Conservation (phyloP, 2,329 filamentous ascomycete species). For the Trichophyton rubrum region DNA sequence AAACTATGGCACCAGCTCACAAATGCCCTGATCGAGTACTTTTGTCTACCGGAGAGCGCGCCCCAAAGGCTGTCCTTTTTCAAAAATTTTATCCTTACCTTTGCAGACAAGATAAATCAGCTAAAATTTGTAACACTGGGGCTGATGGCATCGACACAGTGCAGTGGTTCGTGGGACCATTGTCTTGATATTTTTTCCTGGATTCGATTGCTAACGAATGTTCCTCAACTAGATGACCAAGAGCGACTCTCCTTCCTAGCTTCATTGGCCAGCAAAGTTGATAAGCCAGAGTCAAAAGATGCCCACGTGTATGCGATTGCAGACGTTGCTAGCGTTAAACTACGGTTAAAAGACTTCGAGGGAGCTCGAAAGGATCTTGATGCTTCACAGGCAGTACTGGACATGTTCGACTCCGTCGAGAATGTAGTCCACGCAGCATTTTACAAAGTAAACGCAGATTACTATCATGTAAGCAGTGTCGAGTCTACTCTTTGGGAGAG, state of each 20-base stretch:
- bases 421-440: conserved; percentile 91
- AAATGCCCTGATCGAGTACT: conserved; percentile 75
- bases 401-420: conserved; percentile 88
- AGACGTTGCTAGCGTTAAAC: conserved; percentile 75
- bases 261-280: conserved; percentile 71
- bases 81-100: conserved; percentile 88
- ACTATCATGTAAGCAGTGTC: conserved; percentile 58
- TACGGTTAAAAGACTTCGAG: conserved; percentile 66
- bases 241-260: conserved; percentile 78
- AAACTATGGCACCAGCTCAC: conserved; percentile 99
- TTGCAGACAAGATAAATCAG: conserved; percentile 98
- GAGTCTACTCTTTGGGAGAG: not conserved
- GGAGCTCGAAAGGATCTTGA: conserved; percentile 78
- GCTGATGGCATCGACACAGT: conserved; percentile 74
- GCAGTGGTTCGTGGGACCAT: conserved; percentile 27
- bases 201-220: conserved; percentile 1
- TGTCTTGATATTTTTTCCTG: not conserved
- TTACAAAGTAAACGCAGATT: conserved; percentile 88
- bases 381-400: conserved; percentile 73
- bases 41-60: conserved; percentile 67
- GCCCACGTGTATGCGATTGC: conserved; percentile 90
- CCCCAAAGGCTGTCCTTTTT: conserved; percentile 80
- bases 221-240: conserved; percentile 39
- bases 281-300: conserved; percentile 86
- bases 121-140: conserved; percentile 89